Percentiles rank a stretch among this genome's conserved stretches.
These are phyloP conservation scores for Protea cynaroides DNA, from an alignment of 164 flowering plant species.

Conservation along the genomic window DNA sequence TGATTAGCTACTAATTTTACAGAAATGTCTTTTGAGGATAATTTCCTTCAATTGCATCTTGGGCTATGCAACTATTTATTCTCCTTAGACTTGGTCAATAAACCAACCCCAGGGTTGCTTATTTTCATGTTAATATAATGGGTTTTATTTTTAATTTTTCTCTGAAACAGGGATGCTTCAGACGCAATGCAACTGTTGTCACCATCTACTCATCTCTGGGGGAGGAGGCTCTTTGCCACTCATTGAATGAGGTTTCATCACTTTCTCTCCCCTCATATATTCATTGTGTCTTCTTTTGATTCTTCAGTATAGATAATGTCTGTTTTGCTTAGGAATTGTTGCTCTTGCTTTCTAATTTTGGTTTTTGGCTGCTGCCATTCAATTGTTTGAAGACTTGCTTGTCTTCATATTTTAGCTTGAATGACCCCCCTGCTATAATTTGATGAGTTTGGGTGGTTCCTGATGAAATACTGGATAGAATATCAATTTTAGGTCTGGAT, in stretches of 20 bases:
- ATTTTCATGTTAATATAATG: not conserved
- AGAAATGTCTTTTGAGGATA: not conserved
- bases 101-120: not conserved
- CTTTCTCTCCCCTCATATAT: slow-evolving; percentile 31
- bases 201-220: slow-evolving; percentile 95
- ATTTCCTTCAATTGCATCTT: not conserved
- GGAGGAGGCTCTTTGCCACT: slow-evolving; percentile 87
- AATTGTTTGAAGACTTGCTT: no score
- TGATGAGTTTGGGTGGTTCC: no score
- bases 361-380: no score
- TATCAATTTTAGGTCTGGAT: no score
- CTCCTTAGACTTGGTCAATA: not conserved
- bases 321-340: no score
- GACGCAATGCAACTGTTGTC: slow-evolving; percentile 85
- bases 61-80: not conserved
- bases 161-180: slow-evolving; percentile 70
- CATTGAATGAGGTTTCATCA: slow-evolving; percentile 73
- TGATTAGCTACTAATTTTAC: not conserved
- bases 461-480: no score
- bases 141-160: slow-evolving; percentile 1
- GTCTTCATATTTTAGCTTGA: no score
- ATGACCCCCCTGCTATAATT: no score
- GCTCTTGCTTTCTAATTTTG: no score
- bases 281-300: not conserved
- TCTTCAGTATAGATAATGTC: no score